phyloP scores from a whole-genome alignment of 2,329 filamentous ascomycete species.

The Xylogone sp. region DNA sequence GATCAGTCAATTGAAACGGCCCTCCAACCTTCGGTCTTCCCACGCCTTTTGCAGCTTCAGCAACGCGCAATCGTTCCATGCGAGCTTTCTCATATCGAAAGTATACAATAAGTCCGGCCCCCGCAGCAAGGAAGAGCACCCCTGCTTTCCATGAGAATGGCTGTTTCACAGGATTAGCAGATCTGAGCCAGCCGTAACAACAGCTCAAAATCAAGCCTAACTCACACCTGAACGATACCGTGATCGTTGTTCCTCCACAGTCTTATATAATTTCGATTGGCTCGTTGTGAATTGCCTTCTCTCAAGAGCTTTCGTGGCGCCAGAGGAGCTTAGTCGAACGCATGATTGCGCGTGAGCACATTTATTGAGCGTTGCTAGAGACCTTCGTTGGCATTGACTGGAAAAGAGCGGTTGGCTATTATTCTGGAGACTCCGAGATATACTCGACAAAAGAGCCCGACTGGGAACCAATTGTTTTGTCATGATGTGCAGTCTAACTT shows the following conservation, averaged over 20 bases:
- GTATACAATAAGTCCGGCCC: constrained; percentile 76
- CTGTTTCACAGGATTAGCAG: constrained; percentile 35
- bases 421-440: constrained; percentile 12
- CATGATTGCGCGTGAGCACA: constrained; percentile 1
- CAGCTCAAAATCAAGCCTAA: background rate
- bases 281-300: constrained; percentile 13
- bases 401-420: constrained; percentile 3
- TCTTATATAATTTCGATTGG: constrained; percentile 21
- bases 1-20: constrained; percentile 75
- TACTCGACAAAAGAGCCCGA: constrained; percentile 16
- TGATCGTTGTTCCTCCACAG: constrained; percentile 26
- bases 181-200: background rate
- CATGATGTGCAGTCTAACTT: constrained; percentile 11
- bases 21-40: constrained; percentile 93
- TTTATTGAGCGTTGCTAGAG: background rate
- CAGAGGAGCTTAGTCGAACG: background rate
- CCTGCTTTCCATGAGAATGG: constrained; percentile 95
- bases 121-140: constrained; percentile 76
- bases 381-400: constrained; percentile 9
- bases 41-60: constrained; percentile 88
- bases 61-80: constrained; percentile 83
- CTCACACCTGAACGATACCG: constrained; percentile 26
- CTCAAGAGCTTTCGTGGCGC: constrained; percentile 1
- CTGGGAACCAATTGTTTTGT: constrained; percentile 21
- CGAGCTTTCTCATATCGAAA: constrained; percentile 92